Percentiles rank a stretch among this genome's conserved stretches.
Conservation (phyloP, 768 basidiomycete genomes). For the Melanogaster broomeanus region DNA sequence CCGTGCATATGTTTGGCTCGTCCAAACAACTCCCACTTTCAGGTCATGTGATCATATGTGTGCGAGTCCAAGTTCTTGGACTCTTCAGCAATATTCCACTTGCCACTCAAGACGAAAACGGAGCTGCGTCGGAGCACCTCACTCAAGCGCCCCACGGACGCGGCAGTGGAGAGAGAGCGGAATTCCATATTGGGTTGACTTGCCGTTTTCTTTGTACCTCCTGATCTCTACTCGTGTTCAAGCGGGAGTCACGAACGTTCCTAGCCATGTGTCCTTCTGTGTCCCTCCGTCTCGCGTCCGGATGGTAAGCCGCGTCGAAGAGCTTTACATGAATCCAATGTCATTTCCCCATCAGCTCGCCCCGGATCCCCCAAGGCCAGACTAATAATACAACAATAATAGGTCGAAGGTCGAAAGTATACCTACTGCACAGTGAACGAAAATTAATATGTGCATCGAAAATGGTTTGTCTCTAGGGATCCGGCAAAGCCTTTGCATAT, state of each 20-base stretch:
- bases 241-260: no score
- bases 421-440: conserved; percentile 17
- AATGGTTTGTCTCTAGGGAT: conserved; percentile 1
- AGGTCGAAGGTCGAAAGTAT: conserved; percentile 24
- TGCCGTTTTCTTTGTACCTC: no score
- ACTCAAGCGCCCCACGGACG: no score
- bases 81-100: no score
- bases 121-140: no score
- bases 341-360: conserved; percentile 1
- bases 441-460: conserved; percentile 9
- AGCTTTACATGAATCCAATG: background rate
- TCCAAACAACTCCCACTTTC: conserved; percentile 20
- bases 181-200: no score
- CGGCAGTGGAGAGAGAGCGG: background rate
- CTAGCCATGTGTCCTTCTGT: no score
- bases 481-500: conserved; percentile 4
- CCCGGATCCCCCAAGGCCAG: conserved; percentile 3
- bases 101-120: no score
- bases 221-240: no score
- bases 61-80: no score
- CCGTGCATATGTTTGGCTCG: conserved; percentile 25
- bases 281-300: no score
- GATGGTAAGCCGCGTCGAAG: background rate
- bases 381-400: conserved; percentile 22
- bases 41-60: conserved; percentile 24